Evolutionary conservation across 306 rosid species (phyloP), one percentile per base, ranked within the genome.

Genomic region (Ormosia semicastrata): DNA sequence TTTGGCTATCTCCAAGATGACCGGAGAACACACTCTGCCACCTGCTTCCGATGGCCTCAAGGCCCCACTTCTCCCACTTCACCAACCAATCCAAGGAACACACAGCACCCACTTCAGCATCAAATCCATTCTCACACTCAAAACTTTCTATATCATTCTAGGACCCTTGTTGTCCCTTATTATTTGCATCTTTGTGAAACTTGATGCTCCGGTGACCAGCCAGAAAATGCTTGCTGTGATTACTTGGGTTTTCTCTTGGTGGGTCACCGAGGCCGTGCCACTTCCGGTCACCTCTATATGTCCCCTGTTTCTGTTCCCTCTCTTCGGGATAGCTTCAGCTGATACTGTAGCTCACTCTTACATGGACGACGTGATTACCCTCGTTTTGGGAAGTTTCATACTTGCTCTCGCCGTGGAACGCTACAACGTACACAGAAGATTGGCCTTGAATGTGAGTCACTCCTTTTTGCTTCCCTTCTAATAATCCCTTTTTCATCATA

Each of bases 361-460:
- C 57, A 90, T 91, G 98, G 89, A 91, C 57, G 98, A 95, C 41
- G 95, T 93, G 4, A 93, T 93, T 14, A 84, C 97, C 0, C 91
- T 93, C 1, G 94, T 95, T 64, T 72, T 95, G 6, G 98, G 98
- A 7, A 93, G 97, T 75, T 95, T 95, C 80, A 89, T 95, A 0
- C 91, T 95, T 17, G 98, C 95, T 8, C 92, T 95, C 14, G 97
- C 98, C 4, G 98, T 95, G 0, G 98, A 95, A 85, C 95, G 95
- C 77, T 93, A 95, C 68, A 91, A 91, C 81, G 87, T 95, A 0
- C 98, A 95, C 46, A 86, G 89, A 69, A 84, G 98, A 87, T 79
- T 95, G 71, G 98, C 98, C 59, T 87, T 93, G 65, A 95, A 91
- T 17, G 98, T 94, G 60, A 90, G 97, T 81, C 78, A 46, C 36